phyloP scores from a whole-genome alignment of 192 early-diverging fungal species.

The Anaeromyces robustus region DNA sequence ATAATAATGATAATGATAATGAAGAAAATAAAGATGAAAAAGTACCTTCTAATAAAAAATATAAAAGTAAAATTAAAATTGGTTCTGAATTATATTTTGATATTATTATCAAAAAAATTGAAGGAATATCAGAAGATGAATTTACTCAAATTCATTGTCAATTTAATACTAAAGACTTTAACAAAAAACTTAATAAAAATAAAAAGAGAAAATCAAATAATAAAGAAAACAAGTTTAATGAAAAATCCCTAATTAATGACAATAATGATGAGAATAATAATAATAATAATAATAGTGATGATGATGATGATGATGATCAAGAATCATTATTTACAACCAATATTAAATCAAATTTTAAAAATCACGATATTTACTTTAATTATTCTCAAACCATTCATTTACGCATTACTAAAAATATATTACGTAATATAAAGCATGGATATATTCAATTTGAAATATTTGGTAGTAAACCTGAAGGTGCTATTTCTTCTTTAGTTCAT shows the following conservation, averaged over 20 bases:
- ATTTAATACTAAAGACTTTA: not conserved
- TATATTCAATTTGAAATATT: not conserved
- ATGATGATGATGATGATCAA: not conserved
- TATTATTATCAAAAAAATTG: not conserved
- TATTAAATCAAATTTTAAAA: not conserved
- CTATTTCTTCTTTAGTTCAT: not conserved
- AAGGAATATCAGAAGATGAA: not conserved
- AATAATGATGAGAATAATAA: not conserved
- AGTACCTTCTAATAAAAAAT: not conserved
- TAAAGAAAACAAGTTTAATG: not conserved
- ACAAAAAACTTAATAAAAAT: not conserved
- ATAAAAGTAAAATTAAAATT: not conserved
- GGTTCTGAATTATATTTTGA: not conserved
- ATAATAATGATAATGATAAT: no score
- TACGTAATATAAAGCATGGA: not conserved
- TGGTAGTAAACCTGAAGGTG: not conserved
- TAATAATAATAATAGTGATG: not conserved
- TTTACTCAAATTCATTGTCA: not conserved
- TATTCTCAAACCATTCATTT: not conserved
- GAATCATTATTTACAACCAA: not conserved
- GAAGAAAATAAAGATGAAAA: no score
- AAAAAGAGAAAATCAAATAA: not conserved
- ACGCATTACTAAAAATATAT: not conserved
- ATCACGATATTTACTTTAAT: not conserved
- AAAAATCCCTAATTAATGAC: not conserved